Evolutionary conservation across 2,329 filamentous ascomycete species (phyloP).

Genomic region (Diaporthe velutina): DNA sequence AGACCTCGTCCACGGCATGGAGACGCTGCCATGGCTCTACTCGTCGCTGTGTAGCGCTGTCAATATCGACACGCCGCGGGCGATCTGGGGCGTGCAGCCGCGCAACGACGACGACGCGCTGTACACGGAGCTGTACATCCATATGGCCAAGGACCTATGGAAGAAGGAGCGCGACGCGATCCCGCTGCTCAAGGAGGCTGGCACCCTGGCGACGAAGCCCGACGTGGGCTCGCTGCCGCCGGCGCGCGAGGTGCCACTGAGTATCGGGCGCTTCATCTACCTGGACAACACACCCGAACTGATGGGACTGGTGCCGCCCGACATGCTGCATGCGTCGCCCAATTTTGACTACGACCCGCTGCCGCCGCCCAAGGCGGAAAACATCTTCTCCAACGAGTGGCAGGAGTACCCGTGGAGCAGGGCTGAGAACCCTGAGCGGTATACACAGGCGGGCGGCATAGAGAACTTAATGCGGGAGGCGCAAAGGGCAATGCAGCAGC

Average conservation of each 20-base stretch:
- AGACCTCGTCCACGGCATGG: slow-evolving; percentile 76
- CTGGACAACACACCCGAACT: slow-evolving; percentile 81
- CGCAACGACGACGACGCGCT: slow-evolving; percentile 75
- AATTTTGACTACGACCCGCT: slow-evolving; percentile 86
- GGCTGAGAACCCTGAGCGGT: background rate
- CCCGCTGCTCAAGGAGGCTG: slow-evolving; percentile 77
- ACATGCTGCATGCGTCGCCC: slow-evolving; percentile 72
- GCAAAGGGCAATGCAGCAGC: slow-evolving; percentile 14
- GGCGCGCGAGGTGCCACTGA: slow-evolving; percentile 54
- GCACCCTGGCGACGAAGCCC: slow-evolving; percentile 65
- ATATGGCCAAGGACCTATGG: slow-evolving; percentile 86
- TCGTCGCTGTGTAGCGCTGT: slow-evolving; percentile 84
- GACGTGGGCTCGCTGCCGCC: slow-evolving; percentile 54
- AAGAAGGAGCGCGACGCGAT: slow-evolving; percentile 78
- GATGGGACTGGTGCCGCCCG: slow-evolving; percentile 76
- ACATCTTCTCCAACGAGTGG: slow-evolving; percentile 61
- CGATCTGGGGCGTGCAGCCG: slow-evolving; percentile 84
- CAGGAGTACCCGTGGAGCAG: slow-evolving; percentile 58
- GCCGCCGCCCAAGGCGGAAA: slow-evolving; percentile 73
- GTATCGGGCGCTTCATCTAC: slow-evolving; percentile 80
- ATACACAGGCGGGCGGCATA: slow-evolving; percentile 13
- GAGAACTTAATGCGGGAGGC: slow-evolving; percentile 18
- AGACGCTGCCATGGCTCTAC: slow-evolving; percentile 86
- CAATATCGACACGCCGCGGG: slow-evolving; percentile 81
- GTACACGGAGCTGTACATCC: slow-evolving; percentile 81